Evolutionary conservation across 441 rosid species (phyloP).

Genomic region (Erodium trifolium): DNA sequence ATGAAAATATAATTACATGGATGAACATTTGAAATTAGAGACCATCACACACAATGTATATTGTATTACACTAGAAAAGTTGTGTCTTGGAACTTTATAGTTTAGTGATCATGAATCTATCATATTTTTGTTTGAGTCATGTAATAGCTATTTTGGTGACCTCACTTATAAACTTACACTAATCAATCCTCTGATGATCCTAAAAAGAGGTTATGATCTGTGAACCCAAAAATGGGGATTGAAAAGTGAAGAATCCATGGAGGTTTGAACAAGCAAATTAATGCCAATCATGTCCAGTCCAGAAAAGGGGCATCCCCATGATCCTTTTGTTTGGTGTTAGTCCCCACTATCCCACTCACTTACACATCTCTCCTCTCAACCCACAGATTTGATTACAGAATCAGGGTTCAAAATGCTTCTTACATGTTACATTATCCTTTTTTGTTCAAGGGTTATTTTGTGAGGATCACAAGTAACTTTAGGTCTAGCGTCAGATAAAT

Average conservation of each 20-base stretch:
- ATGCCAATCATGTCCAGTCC: constrained; percentile 69
- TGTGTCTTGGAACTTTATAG: no score
- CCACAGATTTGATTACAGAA: background rate
- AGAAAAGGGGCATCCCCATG: background rate
- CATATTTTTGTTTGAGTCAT: no score
- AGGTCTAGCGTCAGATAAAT: no score
- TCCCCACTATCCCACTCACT: constrained; percentile 24
- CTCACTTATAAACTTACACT: no score
- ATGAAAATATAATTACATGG: background rate
- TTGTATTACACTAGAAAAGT: no score
- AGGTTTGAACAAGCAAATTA: constrained; percentile 71
- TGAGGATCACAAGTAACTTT: no score
- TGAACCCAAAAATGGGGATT: constrained; percentile 7
- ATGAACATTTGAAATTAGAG: background rate
- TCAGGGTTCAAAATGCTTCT: no score
- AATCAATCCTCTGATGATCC: background rate
- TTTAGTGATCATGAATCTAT: no score
- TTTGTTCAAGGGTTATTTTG: no score
- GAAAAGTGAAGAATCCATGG: constrained; percentile 56
- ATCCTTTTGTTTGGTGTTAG: background rate
- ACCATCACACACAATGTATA: background rate
- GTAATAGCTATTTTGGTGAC: no score
- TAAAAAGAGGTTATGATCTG: background rate
- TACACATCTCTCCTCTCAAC: background rate
- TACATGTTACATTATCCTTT: background rate